Conservation (phyloP, 2,329 filamentous ascomycete species). For the Aotearoamyces nothofagi region DNA sequence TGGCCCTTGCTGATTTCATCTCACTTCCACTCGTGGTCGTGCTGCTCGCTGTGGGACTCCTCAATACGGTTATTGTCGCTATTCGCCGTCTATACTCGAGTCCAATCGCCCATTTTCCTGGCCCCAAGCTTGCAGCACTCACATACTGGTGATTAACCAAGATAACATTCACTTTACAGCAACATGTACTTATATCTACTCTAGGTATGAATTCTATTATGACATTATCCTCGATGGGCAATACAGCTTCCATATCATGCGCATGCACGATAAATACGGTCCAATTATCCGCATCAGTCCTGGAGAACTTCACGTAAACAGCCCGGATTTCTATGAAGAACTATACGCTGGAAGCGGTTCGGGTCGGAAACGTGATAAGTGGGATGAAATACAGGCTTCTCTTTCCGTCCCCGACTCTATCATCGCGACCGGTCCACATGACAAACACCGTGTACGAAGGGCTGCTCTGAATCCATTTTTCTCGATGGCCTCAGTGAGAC, state of each 20-base stretch:
- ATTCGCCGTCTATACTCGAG: constrained; percentile 9
- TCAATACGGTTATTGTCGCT: neutral
- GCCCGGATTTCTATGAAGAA: constrained; percentile 1
- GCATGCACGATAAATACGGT: constrained; percentile 10
- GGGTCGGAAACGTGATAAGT: constrained; percentile 1
- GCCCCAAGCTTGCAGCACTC: constrained; percentile 9
- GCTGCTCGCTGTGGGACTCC: too few relatives aligned
- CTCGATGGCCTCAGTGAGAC: constrained; percentile 6
- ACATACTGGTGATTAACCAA: constrained; percentile 11
- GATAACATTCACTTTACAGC: too few relatives aligned
- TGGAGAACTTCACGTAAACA: constrained; percentile 1
- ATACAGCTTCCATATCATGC: constrained; percentile 1
- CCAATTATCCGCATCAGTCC: constrained; percentile 2
- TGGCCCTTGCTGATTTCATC: too few relatives aligned
- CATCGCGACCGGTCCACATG: constrained; percentile 8
- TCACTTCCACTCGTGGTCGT: too few relatives aligned
- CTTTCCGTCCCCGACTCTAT: constrained; percentile 3
- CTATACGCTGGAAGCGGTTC: neutral
- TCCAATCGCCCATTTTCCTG: constrained; percentile 10
- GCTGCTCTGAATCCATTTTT: constrained; percentile 10
- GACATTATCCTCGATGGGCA: constrained; percentile 1
- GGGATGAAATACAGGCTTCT: neutral
- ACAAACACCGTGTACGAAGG: constrained; percentile 9
- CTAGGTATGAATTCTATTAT: constrained; percentile 5
- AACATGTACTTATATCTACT: too few relatives aligned